phyloP scores from a whole-genome alignment of 2,329 filamentous ascomycete species.

The Botrytis fabae region DNA sequence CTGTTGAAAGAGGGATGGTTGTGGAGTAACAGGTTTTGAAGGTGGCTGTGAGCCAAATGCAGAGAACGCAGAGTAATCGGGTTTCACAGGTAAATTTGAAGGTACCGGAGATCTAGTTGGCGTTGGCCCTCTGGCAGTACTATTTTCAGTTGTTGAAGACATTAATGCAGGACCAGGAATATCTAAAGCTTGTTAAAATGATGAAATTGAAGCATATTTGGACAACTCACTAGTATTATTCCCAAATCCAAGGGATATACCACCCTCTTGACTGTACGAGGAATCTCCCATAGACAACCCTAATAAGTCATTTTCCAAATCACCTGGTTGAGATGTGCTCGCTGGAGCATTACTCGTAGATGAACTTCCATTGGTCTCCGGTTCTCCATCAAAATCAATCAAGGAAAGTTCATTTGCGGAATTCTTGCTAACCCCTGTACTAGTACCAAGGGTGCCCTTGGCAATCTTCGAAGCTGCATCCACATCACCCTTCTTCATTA shows the following conservation, averaged over 20 bases:
- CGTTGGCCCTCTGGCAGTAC: constrained; percentile 53
- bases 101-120: constrained; percentile 42
- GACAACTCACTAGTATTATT: constrained; percentile 60
- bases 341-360: constrained; percentile 43
- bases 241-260: constrained; percentile 79
- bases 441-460: constrained; percentile 72
- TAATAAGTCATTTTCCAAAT: constrained; percentile 85
- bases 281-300: constrained; percentile 73
- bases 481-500: constrained; percentile 92
- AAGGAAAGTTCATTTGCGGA: constrained; percentile 79
- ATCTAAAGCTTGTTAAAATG: constrained; percentile 47
- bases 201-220: background rate
- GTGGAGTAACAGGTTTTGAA: constrained; percentile 56
- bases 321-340: constrained; percentile 50
- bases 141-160: constrained; percentile 63
- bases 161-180: constrained; percentile 63
- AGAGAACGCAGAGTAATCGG: constrained; percentile 54
- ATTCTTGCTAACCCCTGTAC: constrained; percentile 63
- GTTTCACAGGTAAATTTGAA: constrained; percentile 31
- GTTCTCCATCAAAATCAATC: constrained; percentile 80
- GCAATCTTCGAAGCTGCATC: constrained; percentile 82
- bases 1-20: constrained; percentile 50
- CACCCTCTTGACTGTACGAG: constrained; percentile 71
- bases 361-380: constrained; percentile 57
- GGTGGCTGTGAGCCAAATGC: constrained; percentile 52